Base-by-base conservation (phyloP, 2,329 filamentous ascomycete species). In the Penicillium occitanis region DNA sequence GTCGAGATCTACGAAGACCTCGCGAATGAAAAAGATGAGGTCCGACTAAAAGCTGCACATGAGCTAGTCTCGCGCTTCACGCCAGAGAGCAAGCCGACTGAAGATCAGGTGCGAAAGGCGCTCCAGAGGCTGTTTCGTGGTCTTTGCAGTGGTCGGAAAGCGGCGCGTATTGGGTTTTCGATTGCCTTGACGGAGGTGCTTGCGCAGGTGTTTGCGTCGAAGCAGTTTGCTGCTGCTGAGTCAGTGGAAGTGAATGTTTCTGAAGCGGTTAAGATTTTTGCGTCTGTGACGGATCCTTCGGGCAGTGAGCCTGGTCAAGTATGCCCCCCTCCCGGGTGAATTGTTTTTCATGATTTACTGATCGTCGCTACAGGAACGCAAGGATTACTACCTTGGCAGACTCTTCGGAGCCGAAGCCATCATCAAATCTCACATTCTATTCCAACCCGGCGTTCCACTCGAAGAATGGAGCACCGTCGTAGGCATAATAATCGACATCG, bases 401-500 rank as follows among this genome's bases (percentile, higher is more conserved):
- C 81, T 97, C 0, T 97, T 97, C 73, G 94, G 93, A 2, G 85
- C 93, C 51, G 91, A 96, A 76, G 91, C 91, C 67, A 89, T 98
- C 68, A 87, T 97, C 53, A 88, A 92, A 76, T 92, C 93, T 13
- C 86, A 86, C 4, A 85, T 93, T 48, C 80, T 96, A 13, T 90
- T 93, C 71, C 78, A 81, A 65, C 77, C 82, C 3, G 82, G 87
- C 40, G 78, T 83, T 19, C 81, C 85, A 4, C 84, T 81, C 63
- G 74, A 80, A 67, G 78, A 84, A 58, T 81, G 80, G 79, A 82
- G 83, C 55, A 82, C 84, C 64, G 83, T 96, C n/a, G 80, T 97
- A 58, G 86, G 90, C 63, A 81, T 91, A 63, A 81, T 97, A 37
- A 85, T 93, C 71, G 86, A 88, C 68, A 84, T 97, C 67, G 88